Evolutionary conservation across 192 early-diverging fungal genomes (phyloP), one percentile per base, ranked within the genome.

Genomic region (Entomortierella beljakovae): DNA sequence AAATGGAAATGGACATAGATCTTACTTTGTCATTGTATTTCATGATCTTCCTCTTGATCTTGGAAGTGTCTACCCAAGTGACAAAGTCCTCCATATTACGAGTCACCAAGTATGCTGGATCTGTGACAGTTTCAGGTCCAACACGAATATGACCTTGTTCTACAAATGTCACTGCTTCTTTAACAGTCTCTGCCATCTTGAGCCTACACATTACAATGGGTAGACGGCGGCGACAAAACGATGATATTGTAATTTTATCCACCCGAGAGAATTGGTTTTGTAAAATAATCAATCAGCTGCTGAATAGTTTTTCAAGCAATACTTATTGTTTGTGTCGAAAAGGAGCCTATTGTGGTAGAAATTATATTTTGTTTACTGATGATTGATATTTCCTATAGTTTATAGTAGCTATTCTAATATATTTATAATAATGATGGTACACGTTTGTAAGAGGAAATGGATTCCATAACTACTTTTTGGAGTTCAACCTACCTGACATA

Each of bases 21-120:
- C 4, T 71, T 77, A 91, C 88, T 85, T 93, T 92, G 87, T 94
- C 93, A 81, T 93, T 94, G 85, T 94, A 94, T 82, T 96, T 97
- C 74, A 95, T 86, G 71, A 98, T 95, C 93, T 97, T 97, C 65
- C 93, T 88, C 87, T 96, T 96, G 79, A 98, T 97, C 88, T 94
- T 95, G 61, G 94, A 95, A n/a, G 96, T 93, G 66, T 98, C 95
- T 15, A 96, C 95, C 97, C 97, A 98, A 1, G 97, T 97, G 8
- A 98, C 91, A 88, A 92, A 98, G 83, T 98, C 97, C 76, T 98
- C 97, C 89, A 97, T 93, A 64, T 91, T 94, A 22, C 95, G 81
- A 26, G 82, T 86, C 22, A 83, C 77, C 60, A 83, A 67, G 59
- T 80, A 98, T 7, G 96, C 96, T 8, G 96, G 94, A 65, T 98